These are phyloP conservation scores for Sutorius eximius DNA, from an alignment of 1,284 basidiomycete genomes.

Conservation along the genomic window DNA sequence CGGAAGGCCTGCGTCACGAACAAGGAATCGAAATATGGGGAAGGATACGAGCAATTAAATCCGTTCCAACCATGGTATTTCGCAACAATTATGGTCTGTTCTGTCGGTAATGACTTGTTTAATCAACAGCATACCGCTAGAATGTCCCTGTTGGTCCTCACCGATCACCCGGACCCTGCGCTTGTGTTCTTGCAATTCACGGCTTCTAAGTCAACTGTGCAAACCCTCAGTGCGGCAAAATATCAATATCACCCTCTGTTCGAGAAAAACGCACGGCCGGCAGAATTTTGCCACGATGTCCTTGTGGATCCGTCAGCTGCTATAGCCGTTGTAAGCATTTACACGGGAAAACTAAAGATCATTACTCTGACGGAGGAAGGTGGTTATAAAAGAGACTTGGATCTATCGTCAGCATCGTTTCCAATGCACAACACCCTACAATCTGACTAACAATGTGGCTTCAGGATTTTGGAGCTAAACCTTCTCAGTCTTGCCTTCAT, in stretches of 20 bases:
- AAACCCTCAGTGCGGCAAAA: constrained; percentile 42
- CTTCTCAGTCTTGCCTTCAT: constrained; percentile 72
- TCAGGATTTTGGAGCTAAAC: constrained; percentile 74
- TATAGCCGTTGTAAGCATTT: constrained; percentile 62
- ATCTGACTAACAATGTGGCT: constrained; percentile 8
- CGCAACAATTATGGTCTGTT: not conserved
- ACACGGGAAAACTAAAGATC: constrained; percentile 66
- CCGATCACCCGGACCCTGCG: constrained; percentile 72
- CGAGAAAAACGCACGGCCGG: constrained; percentile 54
- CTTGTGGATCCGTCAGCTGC: constrained; percentile 61
- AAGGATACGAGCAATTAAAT: constrained; percentile 54
- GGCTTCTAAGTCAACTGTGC: constrained; percentile 37
- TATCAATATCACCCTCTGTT: constrained; percentile 48
- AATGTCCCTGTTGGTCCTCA: constrained; percentile 60
- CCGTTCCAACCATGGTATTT: constrained; percentile 53
- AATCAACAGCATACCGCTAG: constrained; percentile 42
- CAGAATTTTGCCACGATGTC: constrained; percentile 69
- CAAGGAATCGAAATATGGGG: constrained; percentile 66
- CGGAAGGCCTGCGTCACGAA: constrained; percentile 56
- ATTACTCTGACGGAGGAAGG: constrained; percentile 53
- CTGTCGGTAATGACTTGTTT: constrained; percentile 9
- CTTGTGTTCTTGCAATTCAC: constrained; percentile 59
- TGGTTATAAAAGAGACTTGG: constrained; percentile 53
- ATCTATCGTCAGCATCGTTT: constrained; percentile 55
- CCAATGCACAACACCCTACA: not conserved